Conservation (phyloP, 2,329 filamentous ascomycete genomes). For the Incumbomyces delicatus region DNA sequence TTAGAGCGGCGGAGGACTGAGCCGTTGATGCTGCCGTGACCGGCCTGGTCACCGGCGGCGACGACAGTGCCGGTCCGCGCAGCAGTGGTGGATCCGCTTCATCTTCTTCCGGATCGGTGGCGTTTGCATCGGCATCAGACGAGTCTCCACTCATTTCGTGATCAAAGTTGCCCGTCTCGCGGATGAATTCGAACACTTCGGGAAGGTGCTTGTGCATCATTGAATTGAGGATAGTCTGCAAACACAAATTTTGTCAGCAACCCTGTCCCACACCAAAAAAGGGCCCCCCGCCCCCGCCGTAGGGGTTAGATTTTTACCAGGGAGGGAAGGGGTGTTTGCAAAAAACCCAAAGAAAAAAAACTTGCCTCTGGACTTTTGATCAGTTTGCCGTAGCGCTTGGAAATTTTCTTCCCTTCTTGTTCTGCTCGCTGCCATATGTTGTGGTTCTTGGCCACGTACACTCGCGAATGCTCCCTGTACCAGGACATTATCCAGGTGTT, state of each 20-base stretch:
- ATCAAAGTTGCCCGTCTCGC: conserved; percentile 2
- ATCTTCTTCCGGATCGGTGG: conserved; percentile 2
- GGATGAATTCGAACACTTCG: conserved; percentile 9
- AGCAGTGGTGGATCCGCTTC: background rate
- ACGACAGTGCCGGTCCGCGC: background rate
- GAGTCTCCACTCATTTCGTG: background rate
- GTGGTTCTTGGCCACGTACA: conserved; percentile 69
- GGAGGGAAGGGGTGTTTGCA: too few species aligned
- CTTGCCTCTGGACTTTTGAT: conserved; percentile 28
- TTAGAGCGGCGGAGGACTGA: background rate
- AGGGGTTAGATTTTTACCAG: too few species aligned
- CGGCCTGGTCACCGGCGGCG: conserved; percentile 1
- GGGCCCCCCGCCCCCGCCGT: too few species aligned
- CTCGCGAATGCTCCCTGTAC: conserved; percentile 73
- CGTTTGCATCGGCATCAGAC: background rate
- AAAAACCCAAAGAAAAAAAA: too few species aligned
- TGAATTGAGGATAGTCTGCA: conserved; percentile 5
- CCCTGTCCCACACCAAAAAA: too few species aligned
- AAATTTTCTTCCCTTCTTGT: conserved; percentile 48
- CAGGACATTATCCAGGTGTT: conserved; percentile 58
- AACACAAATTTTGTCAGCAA: too few species aligned
- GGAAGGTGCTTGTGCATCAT: conserved; percentile 6
- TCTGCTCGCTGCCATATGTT: conserved; percentile 62
- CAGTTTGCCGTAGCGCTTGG: conserved; percentile 49
- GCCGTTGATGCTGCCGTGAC: background rate